Evolutionary conservation across 148 eudicot genomes (phyloP), one percentile per base, ranked within the genome.

Genomic region (Fagopyrum esculentum): DNA sequence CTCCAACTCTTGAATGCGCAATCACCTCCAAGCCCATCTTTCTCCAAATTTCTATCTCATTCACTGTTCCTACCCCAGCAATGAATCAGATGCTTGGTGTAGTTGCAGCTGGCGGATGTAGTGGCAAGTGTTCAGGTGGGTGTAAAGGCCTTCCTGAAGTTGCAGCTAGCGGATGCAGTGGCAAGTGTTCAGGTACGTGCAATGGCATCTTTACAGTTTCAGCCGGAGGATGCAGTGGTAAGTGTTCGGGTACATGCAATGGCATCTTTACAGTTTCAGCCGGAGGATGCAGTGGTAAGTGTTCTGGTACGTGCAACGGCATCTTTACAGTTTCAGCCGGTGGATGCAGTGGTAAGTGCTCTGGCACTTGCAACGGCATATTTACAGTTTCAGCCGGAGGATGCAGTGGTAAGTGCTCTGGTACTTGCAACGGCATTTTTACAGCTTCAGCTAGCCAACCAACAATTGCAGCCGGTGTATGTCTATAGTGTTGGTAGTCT

Each of bases 21-120:
- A 69, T 72, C 40, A 35, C 40, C 70, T 71, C 89, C 17, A 79
- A 88, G 71, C 90, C 98, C 6, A 86, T 88, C 71, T 81, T 80
- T 45, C 79, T 96, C 47, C 85, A 83, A 73, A 86, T 93, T 77
- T 88, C 90, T 30, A 46, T 89, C 51, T 96, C 99, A 47, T 89
- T 88, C 81, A 89, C 91, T 48, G 57, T 85, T 77, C 97, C 99
- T 52, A 82, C 80, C 71, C 73, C 81, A 61, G 90, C 90, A 66
- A 82, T 91, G 26, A 16, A 19, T 40, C 81, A 84, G 76, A 83
- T 81, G 74, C 84, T 87, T 77, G 80, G 86, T 88, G 73, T 75
- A 75, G 45, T 82, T 16, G 73, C 30, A 70, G 69, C 13, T 30
- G 69, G 69, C 43, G 77, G 80, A 40, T 78, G 70, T 45, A 71